A percentile compares a stretch with the other conserved stretches of the same genome.
phyloP scores from a whole-genome alignment of 805 yeast species.

The Wickerhamomyces sydowiorum region DNA sequence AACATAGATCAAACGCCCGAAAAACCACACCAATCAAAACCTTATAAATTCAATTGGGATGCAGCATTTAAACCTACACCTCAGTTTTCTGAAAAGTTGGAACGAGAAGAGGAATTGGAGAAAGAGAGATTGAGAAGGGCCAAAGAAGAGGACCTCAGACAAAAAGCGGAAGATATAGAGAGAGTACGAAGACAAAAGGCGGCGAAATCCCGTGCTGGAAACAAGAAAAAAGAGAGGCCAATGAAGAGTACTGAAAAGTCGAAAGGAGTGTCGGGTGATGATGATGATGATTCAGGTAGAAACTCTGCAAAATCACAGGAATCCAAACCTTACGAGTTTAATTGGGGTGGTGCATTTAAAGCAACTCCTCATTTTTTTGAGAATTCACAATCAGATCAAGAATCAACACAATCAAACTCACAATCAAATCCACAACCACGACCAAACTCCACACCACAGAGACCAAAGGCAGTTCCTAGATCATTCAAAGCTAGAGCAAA shows the following conservation, averaged over 20 bases:
- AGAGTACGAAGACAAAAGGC: constrained; percentile 3
- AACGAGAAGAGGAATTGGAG: not conserved
- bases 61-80: no score
- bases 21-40: no score
- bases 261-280: not conserved
- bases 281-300: not conserved
- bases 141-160: constrained; percentile 3
- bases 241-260: constrained; percentile 1
- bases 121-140: not conserved
- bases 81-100: not conserved
- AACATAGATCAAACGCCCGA: no score
- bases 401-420: not conserved
- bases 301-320: not conserved
- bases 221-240: constrained; percentile 2
- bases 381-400: no score
- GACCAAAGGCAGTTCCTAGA: no score
- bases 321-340: no score
- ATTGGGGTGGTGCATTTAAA: no score
- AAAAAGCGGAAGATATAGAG: constrained; percentile 7
- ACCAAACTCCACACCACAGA: no score
- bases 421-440: not conserved
- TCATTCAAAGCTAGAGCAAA: no score
- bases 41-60: no score
- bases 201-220: not conserved
- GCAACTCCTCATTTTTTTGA: no score